Conservation (phyloP, 208 protist species). For the Leishmania tropica region DNA sequence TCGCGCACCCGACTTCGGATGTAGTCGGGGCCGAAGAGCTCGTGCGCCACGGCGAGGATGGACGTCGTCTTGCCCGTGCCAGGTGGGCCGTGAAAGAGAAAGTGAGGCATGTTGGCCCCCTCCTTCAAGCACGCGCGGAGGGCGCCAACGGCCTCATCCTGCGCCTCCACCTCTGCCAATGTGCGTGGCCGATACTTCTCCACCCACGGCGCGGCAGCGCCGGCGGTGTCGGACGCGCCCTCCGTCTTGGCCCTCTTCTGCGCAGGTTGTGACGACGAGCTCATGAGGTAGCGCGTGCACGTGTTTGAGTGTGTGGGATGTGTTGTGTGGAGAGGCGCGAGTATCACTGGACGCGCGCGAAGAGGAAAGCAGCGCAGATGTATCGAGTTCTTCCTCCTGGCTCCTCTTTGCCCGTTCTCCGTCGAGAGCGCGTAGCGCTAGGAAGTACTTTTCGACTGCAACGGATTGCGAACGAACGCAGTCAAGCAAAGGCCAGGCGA, state of each 20-base stretch:
- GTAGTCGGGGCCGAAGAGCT: conserved; percentile 97
- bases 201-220: conserved; percentile 78
- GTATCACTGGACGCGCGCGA: not conserved
- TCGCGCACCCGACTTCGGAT: conserved; percentile 95
- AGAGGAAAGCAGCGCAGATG: not conserved
- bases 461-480: not conserved
- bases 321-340: not conserved
- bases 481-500: not conserved
- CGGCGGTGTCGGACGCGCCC: conserved; percentile 5
- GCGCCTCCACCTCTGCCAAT: conserved; percentile 95
- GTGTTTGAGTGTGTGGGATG: not conserved
- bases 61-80: conserved; percentile 99
- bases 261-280: conserved; percentile 12
- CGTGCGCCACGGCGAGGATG: conserved; percentile 96
- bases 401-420: not conserved
- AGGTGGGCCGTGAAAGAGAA: conserved; percentile 99
- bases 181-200: conserved; percentile 95
- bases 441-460: not conserved
- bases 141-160: conserved; percentile 95
- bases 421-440: not conserved
- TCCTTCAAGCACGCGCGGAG: conserved; percentile 89
- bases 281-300: conserved; percentile 9
- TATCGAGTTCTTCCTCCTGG: not conserved
- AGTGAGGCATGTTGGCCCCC: conserved; percentile 97
- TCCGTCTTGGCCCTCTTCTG: conserved; percentile 37